These are phyloP conservation scores for Coniferiporia weirii DNA, from an alignment of 1,284 basidiomycete species.

Conservation along the genomic window DNA sequence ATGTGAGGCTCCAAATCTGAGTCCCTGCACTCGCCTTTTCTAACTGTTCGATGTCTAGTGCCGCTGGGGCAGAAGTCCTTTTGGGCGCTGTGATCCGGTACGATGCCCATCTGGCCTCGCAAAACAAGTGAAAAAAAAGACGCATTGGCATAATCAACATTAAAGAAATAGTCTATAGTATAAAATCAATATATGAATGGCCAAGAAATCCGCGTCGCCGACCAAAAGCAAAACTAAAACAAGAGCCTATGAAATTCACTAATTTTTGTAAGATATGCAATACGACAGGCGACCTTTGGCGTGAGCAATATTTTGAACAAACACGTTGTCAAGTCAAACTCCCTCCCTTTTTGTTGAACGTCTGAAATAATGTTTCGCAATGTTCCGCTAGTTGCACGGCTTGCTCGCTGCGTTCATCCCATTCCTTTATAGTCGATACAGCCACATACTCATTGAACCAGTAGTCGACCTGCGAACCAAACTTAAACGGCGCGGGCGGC, in stretches of 20 bases:
- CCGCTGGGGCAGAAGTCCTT: slow-evolving; percentile 14
- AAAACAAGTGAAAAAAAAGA: neutral
- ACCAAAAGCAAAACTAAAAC: too few species aligned
- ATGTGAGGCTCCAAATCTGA: slow-evolving; percentile 11
- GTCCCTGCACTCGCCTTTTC: neutral
- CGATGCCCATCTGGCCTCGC: slow-evolving; percentile 8
- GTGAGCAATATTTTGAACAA: neutral
- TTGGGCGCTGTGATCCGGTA: slow-evolving; percentile 14
- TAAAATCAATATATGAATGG: neutral
- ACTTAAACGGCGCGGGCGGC: slow-evolving; percentile 36
- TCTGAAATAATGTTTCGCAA: slow-evolving; percentile 47
- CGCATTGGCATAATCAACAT: neutral
- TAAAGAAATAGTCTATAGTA: neutral
- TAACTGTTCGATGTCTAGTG: neutral
- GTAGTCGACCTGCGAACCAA: slow-evolving; percentile 49
- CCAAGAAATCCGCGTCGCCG: neutral
- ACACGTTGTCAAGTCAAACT: neutral
- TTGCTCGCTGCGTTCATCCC: slow-evolving; percentile 41
- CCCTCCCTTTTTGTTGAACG: slow-evolving; percentile 22
- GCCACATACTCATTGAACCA: slow-evolving; percentile 53
- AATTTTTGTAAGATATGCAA: too few species aligned
- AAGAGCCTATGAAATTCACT: too few species aligned
- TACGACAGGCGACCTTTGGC: too few species aligned
- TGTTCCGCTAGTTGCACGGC: slow-evolving; percentile 40
- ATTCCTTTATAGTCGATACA: slow-evolving; percentile 41